phyloP scores from a whole-genome alignment of 225 moss, liverwort and hornwort genomes.

The Climacium dendroides region DNA sequence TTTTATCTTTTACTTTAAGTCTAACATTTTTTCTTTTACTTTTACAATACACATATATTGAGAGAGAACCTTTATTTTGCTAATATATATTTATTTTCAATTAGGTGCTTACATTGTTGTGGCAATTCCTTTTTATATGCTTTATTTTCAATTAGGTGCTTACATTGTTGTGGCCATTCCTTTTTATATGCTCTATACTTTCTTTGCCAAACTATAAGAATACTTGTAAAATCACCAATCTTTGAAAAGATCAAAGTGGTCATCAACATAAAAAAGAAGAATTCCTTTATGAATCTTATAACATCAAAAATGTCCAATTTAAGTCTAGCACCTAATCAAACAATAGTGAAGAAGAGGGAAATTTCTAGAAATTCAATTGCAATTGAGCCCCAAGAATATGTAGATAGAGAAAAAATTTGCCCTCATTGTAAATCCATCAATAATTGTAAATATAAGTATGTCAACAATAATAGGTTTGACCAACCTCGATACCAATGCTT shows the following conservation, averaged over 20 bases:
- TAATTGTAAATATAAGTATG: background rate
- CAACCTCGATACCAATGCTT: background rate
- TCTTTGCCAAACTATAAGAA: background rate
- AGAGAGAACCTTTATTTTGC: background rate
- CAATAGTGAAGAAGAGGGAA: too few relatives aligned
- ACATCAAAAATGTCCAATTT: background rate
- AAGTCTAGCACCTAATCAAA: background rate
- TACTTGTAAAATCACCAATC: background rate
- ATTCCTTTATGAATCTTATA: fast-evolving
- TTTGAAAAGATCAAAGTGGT: too few relatives aligned
- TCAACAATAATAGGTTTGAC: background rate
- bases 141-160: too few relatives aligned
- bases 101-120: background rate
- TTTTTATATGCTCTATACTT: background rate
- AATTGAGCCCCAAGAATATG: background rate
- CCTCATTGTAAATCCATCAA: background rate
- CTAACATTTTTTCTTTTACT: background rate
- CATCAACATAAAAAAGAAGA: too few relatives aligned
- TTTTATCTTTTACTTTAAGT: background rate
- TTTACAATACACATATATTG: background rate
- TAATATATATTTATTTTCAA: background rate
- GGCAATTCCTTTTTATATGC: background rate
- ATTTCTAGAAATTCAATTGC: background rate
- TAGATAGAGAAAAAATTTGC: background rate
- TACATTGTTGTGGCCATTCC: background rate